phyloP scores from a whole-genome alignment of 176 grass and related monocot species.

The Secale cereale region DNA sequence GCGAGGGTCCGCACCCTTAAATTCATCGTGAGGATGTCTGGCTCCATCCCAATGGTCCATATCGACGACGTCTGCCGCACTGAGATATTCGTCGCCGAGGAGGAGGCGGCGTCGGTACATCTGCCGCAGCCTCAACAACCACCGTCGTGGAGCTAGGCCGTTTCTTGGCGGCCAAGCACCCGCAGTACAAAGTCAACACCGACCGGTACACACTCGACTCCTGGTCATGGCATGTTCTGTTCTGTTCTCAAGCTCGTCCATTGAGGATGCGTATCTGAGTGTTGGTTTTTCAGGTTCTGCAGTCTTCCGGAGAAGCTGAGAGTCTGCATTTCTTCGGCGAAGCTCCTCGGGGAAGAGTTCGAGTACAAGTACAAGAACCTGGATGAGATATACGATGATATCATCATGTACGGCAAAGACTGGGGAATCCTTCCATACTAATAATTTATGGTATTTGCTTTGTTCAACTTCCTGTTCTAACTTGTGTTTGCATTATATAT shows the following conservation, averaged over 20 bases:
- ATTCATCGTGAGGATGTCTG: background rate
- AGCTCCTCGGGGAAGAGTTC: background rate
- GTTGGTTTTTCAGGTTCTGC: conserved; percentile 8
- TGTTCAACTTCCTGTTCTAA: no score
- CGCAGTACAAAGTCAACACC: conserved; percentile 46
- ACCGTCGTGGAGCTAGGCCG: conserved; percentile 31
- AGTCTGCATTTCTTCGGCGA: conserved; percentile 19
- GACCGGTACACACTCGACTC: background rate
- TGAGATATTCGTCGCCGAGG: conserved; percentile 67
- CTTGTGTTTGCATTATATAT: no score
- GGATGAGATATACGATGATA: background rate
- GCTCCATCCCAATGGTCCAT: conserved; percentile 17
- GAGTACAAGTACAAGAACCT: background rate
- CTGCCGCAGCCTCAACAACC: conserved; percentile 52
- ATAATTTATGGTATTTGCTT: no score
- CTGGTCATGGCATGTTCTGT: background rate
- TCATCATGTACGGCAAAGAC: background rate
- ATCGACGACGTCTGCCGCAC: conserved; percentile 63
- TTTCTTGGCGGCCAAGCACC: conserved; percentile 49
- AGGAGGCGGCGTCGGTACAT: conserved; percentile 41
- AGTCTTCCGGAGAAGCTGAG: background rate
- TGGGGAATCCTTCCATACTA: background rate
- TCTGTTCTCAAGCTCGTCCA: background rate
- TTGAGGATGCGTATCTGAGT: no score
- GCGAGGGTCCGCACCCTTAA: conserved; percentile 21